phyloP scores from a whole-genome alignment of 192 early-diverging fungal species.

The Podila minutissima region DNA sequence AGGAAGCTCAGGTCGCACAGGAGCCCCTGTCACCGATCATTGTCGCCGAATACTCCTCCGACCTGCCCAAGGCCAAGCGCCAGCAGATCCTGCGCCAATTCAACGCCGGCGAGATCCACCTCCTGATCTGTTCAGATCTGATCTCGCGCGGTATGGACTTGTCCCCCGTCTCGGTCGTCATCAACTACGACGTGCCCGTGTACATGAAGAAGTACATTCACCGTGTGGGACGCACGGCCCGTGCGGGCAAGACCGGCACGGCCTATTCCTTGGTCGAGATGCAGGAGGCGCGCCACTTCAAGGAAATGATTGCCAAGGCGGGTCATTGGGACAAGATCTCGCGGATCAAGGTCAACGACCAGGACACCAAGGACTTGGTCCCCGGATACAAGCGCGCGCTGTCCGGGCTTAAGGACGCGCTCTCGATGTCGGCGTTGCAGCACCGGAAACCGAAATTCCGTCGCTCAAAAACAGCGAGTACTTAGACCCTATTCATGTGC shows the following conservation, averaged over 20 bases:
- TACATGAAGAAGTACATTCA: slow-evolving; percentile 92
- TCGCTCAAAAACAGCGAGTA: neutral
- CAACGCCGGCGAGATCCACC: slow-evolving; percentile 69
- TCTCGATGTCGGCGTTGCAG: slow-evolving; percentile 15
- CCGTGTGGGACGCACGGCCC: slow-evolving; percentile 90
- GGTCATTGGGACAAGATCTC: slow-evolving; percentile 67
- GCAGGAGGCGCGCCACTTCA: slow-evolving; percentile 77
- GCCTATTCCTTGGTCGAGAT: slow-evolving; percentile 80
- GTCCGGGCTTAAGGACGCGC: slow-evolving; percentile 32
- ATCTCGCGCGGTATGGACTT: slow-evolving; percentile 93
- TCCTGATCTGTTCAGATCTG: slow-evolving; percentile 88
- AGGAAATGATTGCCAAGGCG: slow-evolving; percentile 72
- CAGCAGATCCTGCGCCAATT: slow-evolving; percentile 69
- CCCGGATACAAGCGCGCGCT: slow-evolving; percentile 50
- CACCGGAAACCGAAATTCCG: neutral
- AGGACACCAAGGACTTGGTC: slow-evolving; percentile 47
- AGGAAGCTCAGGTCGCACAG: neutral
- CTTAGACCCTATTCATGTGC: neutral
- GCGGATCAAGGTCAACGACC: slow-evolving; percentile 60
- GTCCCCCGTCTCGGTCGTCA: slow-evolving; percentile 77
- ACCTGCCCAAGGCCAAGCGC: slow-evolving; percentile 71
- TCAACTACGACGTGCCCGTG: slow-evolving; percentile 88
- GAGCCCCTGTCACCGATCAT: slow-evolving; percentile 17
- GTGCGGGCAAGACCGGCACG: slow-evolving; percentile 85
- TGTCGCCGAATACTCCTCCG: slow-evolving; percentile 81